These are phyloP conservation scores for Saussurea involucrata DNA, from an alignment of 129 eudicot species.

Conservation along the genomic window DNA sequence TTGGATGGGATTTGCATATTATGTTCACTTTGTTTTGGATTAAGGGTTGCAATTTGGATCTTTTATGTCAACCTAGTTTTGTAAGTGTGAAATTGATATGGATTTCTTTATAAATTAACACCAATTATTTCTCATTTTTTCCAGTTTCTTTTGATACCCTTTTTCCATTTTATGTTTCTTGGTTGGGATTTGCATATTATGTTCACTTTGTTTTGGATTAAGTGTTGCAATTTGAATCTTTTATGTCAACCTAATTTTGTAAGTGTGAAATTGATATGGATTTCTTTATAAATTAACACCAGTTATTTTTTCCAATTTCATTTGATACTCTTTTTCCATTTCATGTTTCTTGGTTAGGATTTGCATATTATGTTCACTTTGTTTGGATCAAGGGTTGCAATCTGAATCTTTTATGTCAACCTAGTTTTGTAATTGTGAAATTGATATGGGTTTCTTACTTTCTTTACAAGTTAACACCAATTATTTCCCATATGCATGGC, in stretches of 20 bases:
- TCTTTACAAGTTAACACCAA: not conserved
- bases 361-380: not conserved
- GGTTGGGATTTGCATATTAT: not conserved
- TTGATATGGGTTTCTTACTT: not conserved
- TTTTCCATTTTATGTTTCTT: not conserved
- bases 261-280: not conserved
- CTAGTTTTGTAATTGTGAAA: not conserved
- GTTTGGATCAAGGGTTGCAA: not conserved
- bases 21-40: not conserved
- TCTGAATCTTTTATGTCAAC: not conserved
- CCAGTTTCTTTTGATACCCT: not conserved
- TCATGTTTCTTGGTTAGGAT: not conserved
- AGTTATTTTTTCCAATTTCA: not conserved
- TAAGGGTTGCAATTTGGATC: not conserved
- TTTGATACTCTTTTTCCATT: not conserved
- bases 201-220: not conserved
- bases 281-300: not conserved
- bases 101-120: not conserved
- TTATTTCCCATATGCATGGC: not conserved
- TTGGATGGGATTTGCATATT: too few species aligned
- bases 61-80: conserved; percentile 10
- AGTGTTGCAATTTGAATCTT: not conserved
- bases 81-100: not conserved
- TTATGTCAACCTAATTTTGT: conserved; percentile 3
- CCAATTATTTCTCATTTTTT: not conserved